Base-by-base conservation (phyloP, 208 protist species). In the Leishmania tarentolae region DNA sequence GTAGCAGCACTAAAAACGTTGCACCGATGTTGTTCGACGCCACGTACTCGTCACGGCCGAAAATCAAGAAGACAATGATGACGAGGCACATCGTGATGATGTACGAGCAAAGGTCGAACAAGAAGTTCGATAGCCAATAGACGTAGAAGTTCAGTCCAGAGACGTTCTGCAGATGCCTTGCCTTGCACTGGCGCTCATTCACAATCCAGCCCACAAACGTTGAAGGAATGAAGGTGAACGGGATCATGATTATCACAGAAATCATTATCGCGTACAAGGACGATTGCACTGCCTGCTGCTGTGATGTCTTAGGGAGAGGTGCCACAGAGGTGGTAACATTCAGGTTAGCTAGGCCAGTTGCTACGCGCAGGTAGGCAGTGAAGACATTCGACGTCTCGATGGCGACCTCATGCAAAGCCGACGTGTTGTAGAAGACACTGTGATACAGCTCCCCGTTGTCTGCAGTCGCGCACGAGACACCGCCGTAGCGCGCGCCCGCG, bases 81-180 rank as follows among this genome's bases (percentile, higher is more conserved):
- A 86, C 80, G 11, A 89, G 81, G 19, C 68, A 35, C 40, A 86
- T 82, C 5, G 83, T 86, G 37, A 90, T 40, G 9, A 91, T 8
- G 79, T 92, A 89, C 2, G 80, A 42, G 44, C n/a, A 44, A 1
- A 91, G 35, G 80, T 93, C 90, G 70, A 90, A 93, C 24, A 90
- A 28, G n/a, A 91, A 90, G 69, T 87, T 93, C 53, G 86, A 71
- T 9, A 87, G 13, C 91, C 92, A 96, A 78, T 94, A 96, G 3
- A 90, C 59, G 37, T 82, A 75, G 75, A 83, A 85, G 44, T 68
- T 75, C 52, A 96, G 73, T 17, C 93, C 93, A 21, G 86, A 88
- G 19, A 97, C 56, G 37, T 84, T 85, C 86, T 97, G 93, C 72
- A 95, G 50, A 76, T 97, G 93, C 46, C 85, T 84, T 4, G 91